Evolutionary conservation across 2,329 filamentous ascomycete genomes (phyloP).

Genomic region (Ophiostoma piceae): DNA sequence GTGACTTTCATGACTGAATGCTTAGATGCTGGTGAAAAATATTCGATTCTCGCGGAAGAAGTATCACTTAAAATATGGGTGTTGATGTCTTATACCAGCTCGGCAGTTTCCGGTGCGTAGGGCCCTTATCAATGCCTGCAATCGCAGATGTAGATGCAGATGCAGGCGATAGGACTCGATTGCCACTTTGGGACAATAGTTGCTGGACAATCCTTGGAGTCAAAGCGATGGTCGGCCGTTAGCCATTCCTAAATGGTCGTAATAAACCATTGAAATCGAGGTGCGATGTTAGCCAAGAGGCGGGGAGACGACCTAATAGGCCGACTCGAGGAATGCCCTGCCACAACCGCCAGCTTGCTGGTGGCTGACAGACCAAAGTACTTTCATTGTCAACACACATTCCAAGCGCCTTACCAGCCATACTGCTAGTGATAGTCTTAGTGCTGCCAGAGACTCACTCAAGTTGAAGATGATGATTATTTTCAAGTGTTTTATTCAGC

Average conservation of each 20-base stretch:
- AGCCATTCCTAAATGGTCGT: neutral
- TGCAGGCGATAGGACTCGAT: slow-evolving; percentile 11
- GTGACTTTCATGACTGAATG: slow-evolving; percentile 19
- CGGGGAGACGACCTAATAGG: neutral
- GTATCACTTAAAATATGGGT: too few species aligned
- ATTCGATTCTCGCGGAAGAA: neutral
- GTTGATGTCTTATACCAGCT: neutral
- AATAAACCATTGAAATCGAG: neutral
- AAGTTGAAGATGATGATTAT: neutral
- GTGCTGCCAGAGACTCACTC: neutral
- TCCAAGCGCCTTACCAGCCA: neutral
- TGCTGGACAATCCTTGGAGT: neutral
- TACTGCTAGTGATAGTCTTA: neutral
- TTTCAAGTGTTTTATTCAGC: neutral
- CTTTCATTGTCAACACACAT: neutral
- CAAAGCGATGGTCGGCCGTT: neutral
- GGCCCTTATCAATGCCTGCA: neutral
- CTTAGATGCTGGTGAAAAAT: neutral
- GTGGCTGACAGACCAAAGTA: neutral
- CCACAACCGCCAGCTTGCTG: neutral
- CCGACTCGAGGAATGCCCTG: neutral
- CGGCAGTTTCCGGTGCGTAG: neutral
- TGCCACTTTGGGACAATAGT: neutral
- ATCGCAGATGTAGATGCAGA: neutral
- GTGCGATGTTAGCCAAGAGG: neutral